phyloP scores from a whole-genome alignment of 306 rosid species.

The Betula pendula region DNA sequence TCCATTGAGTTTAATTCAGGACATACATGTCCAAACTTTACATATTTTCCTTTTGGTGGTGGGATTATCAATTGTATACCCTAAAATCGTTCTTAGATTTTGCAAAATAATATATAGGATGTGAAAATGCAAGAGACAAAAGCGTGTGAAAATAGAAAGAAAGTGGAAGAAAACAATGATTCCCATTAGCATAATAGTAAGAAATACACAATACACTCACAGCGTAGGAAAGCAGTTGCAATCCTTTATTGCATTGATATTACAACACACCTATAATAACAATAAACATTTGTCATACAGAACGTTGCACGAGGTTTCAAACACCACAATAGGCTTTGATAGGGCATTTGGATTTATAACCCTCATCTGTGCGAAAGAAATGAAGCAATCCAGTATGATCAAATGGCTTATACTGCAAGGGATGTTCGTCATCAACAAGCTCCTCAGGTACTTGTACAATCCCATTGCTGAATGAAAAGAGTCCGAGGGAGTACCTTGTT shows the following conservation, averaged over 20 bases:
- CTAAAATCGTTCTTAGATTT: too few species aligned
- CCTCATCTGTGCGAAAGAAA: slow-evolving; percentile 32
- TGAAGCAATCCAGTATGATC: slow-evolving; percentile 56
- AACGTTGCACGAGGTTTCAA: slow-evolving; percentile 8
- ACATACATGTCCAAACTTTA: too few species aligned
- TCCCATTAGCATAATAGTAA: too few species aligned
- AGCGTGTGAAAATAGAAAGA: too few species aligned
- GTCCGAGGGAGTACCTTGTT: slow-evolving; percentile 62
- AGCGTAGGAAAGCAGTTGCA: background rate
- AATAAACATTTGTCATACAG: background rate
- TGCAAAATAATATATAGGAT: too few species aligned
- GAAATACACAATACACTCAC: too few species aligned
- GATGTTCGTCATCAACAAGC: slow-evolving; percentile 62
- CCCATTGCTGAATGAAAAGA: slow-evolving; percentile 63
- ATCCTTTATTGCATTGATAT: background rate
- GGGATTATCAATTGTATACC: too few species aligned
- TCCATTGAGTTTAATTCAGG: too few species aligned
- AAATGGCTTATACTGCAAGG: slow-evolving; percentile 59
- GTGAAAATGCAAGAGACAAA: too few species aligned
- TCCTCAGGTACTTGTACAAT: slow-evolving; percentile 53
- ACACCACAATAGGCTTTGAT: slow-evolving; percentile 42
- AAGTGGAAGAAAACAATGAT: too few species aligned
- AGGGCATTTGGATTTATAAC: slow-evolving; percentile 28
- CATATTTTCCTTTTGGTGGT: too few species aligned
- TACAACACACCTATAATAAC: background rate